Evolutionary conservation across 805 yeast genomes (phyloP), one percentile per base, ranked within the genome.

Genomic region (Tetrapisispora fleetii): DNA sequence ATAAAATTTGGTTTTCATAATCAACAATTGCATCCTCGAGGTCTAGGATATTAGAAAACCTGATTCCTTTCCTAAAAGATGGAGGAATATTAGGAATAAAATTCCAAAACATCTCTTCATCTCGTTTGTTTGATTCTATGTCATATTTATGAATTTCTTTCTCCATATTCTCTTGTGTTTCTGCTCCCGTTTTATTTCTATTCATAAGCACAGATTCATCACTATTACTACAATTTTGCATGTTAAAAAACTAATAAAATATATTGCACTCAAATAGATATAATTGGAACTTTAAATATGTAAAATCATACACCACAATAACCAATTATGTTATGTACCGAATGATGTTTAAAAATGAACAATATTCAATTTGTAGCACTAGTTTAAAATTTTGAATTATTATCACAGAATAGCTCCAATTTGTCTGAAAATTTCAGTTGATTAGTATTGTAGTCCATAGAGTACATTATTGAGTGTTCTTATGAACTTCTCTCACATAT

Each of bases 1-100:
- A 38, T 4, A 64, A 40, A 36, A 30, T 49, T 22, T 68, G 67
- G 19, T 62, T 61, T 6, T 45, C 43, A 5, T 55, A 51, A 38
- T 62, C 59, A 11, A 74, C 60, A 16, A 53, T 46, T 2, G 78
- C 76, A 22, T 67, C 72, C 14, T 60, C 65, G 17, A 72, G 57
- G 43, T 74, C 70, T 43, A 69, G 53, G 6, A 69, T 58, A 45
- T 63, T 61, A 0, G 75, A 68, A 50, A 71, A 71, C 38, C 60
- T 58, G 46, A 60, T 58, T 27, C 55, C 53, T 37, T 62, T 64
- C 42, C 66, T 57, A 33, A 52, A 61, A 4, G 65, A 57, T 32
- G 65, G 59, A 2, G 68, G 68, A 10, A 63, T 50, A n/a, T 54
- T 54, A 5, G 68, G 68, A n/a, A 60, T 61, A 44, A 64, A 58